These are phyloP conservation scores for Schoenoplectus triqueter DNA, from an alignment of 202 grass and related monocot species.

Conservation along the genomic window DNA sequence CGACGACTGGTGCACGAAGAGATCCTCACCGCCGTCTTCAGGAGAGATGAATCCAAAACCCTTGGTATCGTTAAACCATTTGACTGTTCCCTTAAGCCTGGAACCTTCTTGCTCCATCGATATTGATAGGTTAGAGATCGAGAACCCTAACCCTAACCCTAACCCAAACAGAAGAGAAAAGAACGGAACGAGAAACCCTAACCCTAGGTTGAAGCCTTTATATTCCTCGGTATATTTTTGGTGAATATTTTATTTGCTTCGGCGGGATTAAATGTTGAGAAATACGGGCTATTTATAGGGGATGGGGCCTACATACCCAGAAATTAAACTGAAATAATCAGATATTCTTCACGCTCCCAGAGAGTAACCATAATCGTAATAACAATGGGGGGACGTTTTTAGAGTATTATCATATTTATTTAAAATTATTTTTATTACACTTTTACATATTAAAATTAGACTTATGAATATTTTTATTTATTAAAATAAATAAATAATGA, in stretches of 20 bases:
- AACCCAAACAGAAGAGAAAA: slow-evolving; percentile 30
- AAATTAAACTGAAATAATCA: background rate
- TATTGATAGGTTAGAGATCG: background rate
- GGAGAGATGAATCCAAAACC: slow-evolving; percentile 95
- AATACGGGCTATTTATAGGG: slow-evolving; percentile 35
- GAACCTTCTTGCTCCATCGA: slow-evolving; percentile 45
- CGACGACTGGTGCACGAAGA: slow-evolving; percentile 93
- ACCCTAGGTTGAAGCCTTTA: slow-evolving; percentile 35
- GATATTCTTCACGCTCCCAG: background rate
- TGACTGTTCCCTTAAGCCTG: slow-evolving; percentile 69
- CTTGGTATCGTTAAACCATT: slow-evolving; percentile 98
- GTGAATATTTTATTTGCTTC: slow-evolving; percentile 31
- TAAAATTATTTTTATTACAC: background rate
- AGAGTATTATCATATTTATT: background rate
- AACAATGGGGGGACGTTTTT: background rate
- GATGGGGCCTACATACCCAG: slow-evolving; percentile 30
- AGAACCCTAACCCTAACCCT: slow-evolving; percentile 50
- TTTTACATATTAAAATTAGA: no score
- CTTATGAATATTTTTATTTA: no score
- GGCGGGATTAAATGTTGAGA: slow-evolving; percentile 32
- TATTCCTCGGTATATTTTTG: slow-evolving; percentile 20
- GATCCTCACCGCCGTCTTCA: slow-evolving; percentile 84
- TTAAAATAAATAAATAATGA: no score
- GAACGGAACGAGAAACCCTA: slow-evolving; percentile 34
- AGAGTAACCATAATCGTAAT: background rate